Evolutionary conservation across 2,329 filamentous ascomycete species (phyloP).

Genomic region (Sporothrix mexicana): DNA sequence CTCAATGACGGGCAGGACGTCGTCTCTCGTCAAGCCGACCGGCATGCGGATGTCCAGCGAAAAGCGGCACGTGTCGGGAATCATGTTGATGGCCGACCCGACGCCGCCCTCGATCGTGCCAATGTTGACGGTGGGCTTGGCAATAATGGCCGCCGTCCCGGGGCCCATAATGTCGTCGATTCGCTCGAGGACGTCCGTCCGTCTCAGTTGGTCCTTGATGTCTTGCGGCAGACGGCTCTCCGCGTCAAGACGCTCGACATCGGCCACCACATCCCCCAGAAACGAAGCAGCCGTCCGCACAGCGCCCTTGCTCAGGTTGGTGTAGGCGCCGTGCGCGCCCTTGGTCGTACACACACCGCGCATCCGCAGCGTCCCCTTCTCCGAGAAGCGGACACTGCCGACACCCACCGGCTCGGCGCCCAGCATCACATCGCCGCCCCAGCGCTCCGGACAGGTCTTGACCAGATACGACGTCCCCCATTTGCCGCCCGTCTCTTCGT

Average conservation of each 20-base stretch:
- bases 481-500: constrained; percentile 33
- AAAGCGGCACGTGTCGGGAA: constrained; percentile 26
- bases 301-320: constrained; percentile 32
- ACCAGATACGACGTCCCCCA: constrained; percentile 32
- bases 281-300: constrained; percentile 25
- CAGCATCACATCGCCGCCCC: constrained; percentile 33
- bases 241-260: constrained; percentile 19
- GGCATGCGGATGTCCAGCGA: constrained; percentile 34
- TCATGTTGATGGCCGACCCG: constrained; percentile 32
- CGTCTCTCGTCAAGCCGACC: constrained; percentile 24
- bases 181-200: constrained; percentile 13
- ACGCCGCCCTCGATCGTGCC: constrained; percentile 32
- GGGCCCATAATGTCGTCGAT: constrained; percentile 34
- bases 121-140: constrained; percentile 34
- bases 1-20: constrained; percentile 14
- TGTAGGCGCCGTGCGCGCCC: constrained; percentile 33
- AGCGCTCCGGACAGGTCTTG: neutral
- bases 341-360: constrained; percentile 20
- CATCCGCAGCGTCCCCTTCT: constrained; percentile 35
- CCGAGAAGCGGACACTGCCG: constrained; percentile 34
- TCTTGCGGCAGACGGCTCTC: constrained; percentile 2
- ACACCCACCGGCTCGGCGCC: constrained; percentile 34
- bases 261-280: constrained; percentile 14
- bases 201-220: constrained; percentile 25
- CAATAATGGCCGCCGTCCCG: constrained; percentile 29